A percentile compares a stretch with the other conserved stretches of the same genome.
Conservation (phyloP, 2,329 filamentous ascomycete species). For the Cytospora piceae region DNA sequence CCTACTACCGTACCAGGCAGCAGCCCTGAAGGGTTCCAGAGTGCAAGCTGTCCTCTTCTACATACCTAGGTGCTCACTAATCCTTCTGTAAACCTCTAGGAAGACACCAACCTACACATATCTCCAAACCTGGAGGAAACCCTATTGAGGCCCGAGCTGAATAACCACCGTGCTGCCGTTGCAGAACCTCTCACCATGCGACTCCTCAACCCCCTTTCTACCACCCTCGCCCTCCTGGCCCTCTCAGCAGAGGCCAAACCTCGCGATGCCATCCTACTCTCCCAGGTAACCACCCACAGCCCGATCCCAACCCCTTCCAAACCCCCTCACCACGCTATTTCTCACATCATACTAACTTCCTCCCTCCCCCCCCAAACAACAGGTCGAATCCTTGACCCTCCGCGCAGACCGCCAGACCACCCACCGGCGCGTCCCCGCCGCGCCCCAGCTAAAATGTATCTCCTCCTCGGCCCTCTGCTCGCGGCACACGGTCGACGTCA, state of each 20-base stretch:
- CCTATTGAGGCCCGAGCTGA: not conserved
- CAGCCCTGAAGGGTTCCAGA: too few relatives aligned
- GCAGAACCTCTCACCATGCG: conserved; percentile 1
- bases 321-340: not conserved
- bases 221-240: conserved; percentile 22
- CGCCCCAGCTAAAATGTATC: conserved; percentile 79
- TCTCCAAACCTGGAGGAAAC: not conserved
- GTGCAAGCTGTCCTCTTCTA: not conserved
- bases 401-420: conserved; percentile 68
- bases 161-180: not conserved
- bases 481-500: conserved; percentile 75
- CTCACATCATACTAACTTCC: conserved; percentile 38
- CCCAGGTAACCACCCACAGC: conserved; percentile 51
- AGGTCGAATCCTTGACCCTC: conserved; percentile 79
- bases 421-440: conserved; percentile 73
- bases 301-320: conserved; percentile 56
- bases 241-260: conserved; percentile 39
- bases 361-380: conserved; percentile 47
- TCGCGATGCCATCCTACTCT: conserved; percentile 60
- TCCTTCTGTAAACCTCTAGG: not conserved
- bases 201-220: not conserved
- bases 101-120: not conserved
- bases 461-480: conserved; percentile 67
- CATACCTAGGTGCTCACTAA: not conserved
- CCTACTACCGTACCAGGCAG: too few relatives aligned